Percentiles rank a stretch among this genome's conserved stretches.
phyloP scores from a whole-genome alignment of 306 rosid species.

The Prunus fruticosa region DNA sequence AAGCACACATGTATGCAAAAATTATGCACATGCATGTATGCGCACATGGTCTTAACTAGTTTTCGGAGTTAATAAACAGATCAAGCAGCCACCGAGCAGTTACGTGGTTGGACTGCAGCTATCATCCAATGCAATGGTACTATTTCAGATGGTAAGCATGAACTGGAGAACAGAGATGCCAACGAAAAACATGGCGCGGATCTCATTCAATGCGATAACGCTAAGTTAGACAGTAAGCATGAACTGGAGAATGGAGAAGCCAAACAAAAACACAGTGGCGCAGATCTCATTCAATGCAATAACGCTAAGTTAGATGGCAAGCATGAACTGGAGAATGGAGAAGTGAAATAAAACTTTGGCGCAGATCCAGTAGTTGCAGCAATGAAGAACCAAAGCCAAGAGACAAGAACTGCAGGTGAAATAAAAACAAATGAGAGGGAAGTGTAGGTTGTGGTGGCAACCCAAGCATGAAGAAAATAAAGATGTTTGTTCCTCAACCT shows the following conservation, averaged over 20 bases:
- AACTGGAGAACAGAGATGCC: constrained; percentile 14
- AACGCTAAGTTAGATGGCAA: neutral
- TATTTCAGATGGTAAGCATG: neutral
- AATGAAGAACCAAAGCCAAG: constrained; percentile 17
- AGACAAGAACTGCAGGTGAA: constrained; percentile 11
- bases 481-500: neutral
- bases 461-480: constrained; percentile 13
- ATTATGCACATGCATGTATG: neutral
- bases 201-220: constrained; percentile 3
- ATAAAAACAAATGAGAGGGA: constrained; percentile 15
- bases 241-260: constrained; percentile 27
- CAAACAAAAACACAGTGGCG: neutral
- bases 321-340: constrained; percentile 28
- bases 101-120: constrained; percentile 42
- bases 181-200: neutral
- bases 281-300: constrained; percentile 10
- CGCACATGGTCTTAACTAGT: no score
- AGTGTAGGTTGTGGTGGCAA: constrained; percentile 20
- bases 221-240: neutral
- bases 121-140: constrained; percentile 1
- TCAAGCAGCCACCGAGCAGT: constrained; percentile 43
- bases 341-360: constrained; percentile 4
- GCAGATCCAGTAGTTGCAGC: constrained; percentile 20
- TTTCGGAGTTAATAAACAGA: constrained; percentile 34
- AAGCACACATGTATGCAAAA: neutral